Evolutionary conservation across 75 land plant species (phyloP).

Genomic region (Cupressus sempervirens): DNA sequence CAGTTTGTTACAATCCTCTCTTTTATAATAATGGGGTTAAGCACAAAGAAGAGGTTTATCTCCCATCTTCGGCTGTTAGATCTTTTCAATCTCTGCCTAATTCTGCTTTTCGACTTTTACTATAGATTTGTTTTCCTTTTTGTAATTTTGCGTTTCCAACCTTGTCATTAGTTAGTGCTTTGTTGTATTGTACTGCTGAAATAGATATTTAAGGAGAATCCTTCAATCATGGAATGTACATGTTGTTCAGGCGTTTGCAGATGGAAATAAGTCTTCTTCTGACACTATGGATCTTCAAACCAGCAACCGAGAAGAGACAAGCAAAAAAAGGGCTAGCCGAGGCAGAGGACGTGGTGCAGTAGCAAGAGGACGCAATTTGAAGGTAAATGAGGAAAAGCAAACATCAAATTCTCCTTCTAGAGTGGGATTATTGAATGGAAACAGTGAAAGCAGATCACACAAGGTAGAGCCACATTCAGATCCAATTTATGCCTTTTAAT

Average conservation of each 20-base stretch:
- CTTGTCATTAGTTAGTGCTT: background rate
- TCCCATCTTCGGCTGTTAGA: background rate
- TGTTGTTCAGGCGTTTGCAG: constrained; percentile 14
- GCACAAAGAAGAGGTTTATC: background rate
- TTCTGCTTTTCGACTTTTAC: background rate
- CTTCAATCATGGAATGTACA: constrained; percentile 2
- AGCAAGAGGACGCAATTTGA: constrained; percentile 42
- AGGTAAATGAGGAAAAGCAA: constrained; percentile 32
- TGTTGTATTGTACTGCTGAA: background rate
- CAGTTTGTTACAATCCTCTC: background rate
- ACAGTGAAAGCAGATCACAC: constrained; percentile 24
- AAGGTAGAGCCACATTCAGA: constrained; percentile 31
- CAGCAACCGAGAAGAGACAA: constrained; percentile 34
- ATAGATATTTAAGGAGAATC: background rate
- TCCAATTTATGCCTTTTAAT: background rate
- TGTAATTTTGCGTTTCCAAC: background rate
- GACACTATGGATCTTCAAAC: constrained; percentile 25
- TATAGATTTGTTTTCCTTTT: background rate
- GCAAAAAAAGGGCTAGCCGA: constrained; percentile 43
- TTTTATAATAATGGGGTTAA: background rate
- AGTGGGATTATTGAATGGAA: constrained; percentile 41
- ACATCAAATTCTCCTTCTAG: constrained; percentile 19
- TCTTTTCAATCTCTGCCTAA: background rate
- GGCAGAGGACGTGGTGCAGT: constrained; percentile 40
- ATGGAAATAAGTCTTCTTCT: constrained; percentile 25